Evolutionary conservation across 2,329 filamentous ascomycete species (phyloP), one percentile per base, ranked within the genome.

Genomic region (Phoma sp.): DNA sequence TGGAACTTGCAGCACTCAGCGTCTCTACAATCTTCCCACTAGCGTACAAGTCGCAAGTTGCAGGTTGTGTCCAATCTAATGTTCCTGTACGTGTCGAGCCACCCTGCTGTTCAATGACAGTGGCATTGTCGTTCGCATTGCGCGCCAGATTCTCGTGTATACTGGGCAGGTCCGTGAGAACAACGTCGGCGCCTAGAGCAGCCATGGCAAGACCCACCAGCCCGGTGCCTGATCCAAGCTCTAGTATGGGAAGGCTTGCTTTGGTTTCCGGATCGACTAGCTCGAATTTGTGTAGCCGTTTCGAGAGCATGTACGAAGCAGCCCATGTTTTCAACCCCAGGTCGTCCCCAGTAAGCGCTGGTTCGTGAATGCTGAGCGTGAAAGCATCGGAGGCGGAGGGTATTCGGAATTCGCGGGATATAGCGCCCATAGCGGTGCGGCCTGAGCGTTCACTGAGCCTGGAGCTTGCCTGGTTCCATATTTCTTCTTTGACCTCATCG

Each of bases 271-370:
- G 4, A 1, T 51, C 27, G 10, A 61, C 32, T 5, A 72, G 36
- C 4, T 60, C 32, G 13, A 82, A 68, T 3, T 55, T 58, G 42
- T 69, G 68, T 24, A 98, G 82, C 23, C 89, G 86, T 62, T 85
- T 88, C 0, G 93, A 89, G 4, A 98, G 85, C 2, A 96, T 83
- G 68, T 92, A 96, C 0, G 92, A 93, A 0, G 92, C 93, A 0
- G 90, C 91, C 95, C 95, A 98, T 0, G 95, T 99, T 75, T 99
- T 98, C 72, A 96, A 82, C 1, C 95, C 95, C 14, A 98, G 80
- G 55, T 90, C 89, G 73, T 97, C 93, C 6, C 89, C 89, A 0
- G 91, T 96, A 51, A 98, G 80, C 0, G 92, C 87, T 1, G 95
- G 95, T 71, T 99, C 95, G 52, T 91, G 84, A 35, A 99, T 86